Percentiles rank a stretch among this genome's conserved stretches.
Conservation (phyloP, 257 asterid genomes). For the Nicotiana knightiana region DNA sequence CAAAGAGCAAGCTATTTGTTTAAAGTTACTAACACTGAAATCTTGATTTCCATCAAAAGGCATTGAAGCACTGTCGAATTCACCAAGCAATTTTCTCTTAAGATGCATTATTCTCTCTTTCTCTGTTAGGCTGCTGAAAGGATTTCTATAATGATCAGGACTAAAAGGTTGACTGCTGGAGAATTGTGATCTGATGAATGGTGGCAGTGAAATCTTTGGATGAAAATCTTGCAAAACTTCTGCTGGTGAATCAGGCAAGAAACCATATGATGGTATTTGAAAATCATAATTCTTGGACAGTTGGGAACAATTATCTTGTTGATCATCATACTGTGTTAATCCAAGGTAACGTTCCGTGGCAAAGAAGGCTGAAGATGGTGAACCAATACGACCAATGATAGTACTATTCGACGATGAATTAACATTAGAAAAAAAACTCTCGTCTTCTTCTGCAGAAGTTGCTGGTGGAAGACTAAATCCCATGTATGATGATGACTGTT, state of each 20-base stretch:
- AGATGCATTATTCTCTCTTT: constrained; percentile 43
- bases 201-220: neutral
- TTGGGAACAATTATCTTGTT: constrained; percentile 19
- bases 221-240: constrained; percentile 19
- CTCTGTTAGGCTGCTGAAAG: constrained; percentile 40
- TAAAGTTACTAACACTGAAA: constrained; percentile 34
- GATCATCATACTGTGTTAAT: constrained; percentile 33
- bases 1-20: neutral
- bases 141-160: constrained; percentile 28
- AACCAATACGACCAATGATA: constrained; percentile 49
- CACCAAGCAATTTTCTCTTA: constrained; percentile 51
- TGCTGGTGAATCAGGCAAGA: constrained; percentile 22
- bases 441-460: constrained; percentile 17
- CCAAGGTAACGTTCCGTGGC: constrained; percentile 46
- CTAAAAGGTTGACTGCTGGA: constrained; percentile 12
- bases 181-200: constrained; percentile 12
- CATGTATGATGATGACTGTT: constrained; percentile 20
- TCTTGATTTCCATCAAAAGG: constrained; percentile 32
- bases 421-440: constrained; percentile 20
- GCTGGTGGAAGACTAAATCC: constrained; percentile 24
- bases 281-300: constrained; percentile 26
- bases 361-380: constrained; percentile 48
- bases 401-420: constrained; percentile 31
- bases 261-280: constrained; percentile 13
- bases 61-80: constrained; percentile 30